Evolutionary conservation across 169 alveolate species (phyloP).

Genomic region (Plasmodium vinckei): DNA sequence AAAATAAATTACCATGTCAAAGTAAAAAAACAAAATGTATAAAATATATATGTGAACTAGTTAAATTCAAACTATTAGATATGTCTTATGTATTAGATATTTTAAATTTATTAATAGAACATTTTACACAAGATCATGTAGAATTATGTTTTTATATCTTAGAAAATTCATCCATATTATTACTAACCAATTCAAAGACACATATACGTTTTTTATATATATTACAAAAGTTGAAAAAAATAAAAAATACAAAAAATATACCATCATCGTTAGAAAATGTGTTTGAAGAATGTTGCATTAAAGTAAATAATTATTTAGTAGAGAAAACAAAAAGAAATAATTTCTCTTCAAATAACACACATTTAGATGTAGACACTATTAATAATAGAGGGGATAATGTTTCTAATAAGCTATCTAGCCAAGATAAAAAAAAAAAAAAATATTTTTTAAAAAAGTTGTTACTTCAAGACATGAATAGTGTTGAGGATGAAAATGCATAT

Average conservation of each 20-base stretch:
- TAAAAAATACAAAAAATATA: slow-evolving; percentile 42
- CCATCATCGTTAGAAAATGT: slow-evolving; percentile 23
- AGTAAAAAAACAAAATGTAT: slow-evolving; percentile 65
- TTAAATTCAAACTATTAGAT: slow-evolving; percentile 56
- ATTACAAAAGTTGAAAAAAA: slow-evolving; percentile 51
- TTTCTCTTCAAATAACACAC: not conserved
- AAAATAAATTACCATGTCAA: slow-evolving; percentile 52
- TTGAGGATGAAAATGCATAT: not conserved
- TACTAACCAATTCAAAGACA: slow-evolving; percentile 48
- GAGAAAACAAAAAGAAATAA: slow-evolving; percentile 23
- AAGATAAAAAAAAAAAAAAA: slow-evolving; percentile 26
- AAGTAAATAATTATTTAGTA: slow-evolving; percentile 20
- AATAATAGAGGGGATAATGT: no score
- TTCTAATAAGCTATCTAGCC: no score
- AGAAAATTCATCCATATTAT: slow-evolving; percentile 29
- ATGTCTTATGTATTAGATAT: slow-evolving; percentile 44
- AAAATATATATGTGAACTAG: slow-evolving; percentile 40
- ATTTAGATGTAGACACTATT: no score
- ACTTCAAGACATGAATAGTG: slow-evolving; percentile 18
- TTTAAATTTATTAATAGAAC: slow-evolving; percentile 32
- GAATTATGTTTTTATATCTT: slow-evolving; percentile 46
- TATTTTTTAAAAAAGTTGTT: slow-evolving; percentile 48
- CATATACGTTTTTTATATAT: slow-evolving; percentile 64
- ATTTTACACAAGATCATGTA: slow-evolving; percentile 63
- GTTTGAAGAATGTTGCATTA: slow-evolving; percentile 57